Evolutionary conservation across 345 rosid species (phyloP), one percentile per base, ranked within the genome.

Genomic region (Syzygium aqueum): DNA sequence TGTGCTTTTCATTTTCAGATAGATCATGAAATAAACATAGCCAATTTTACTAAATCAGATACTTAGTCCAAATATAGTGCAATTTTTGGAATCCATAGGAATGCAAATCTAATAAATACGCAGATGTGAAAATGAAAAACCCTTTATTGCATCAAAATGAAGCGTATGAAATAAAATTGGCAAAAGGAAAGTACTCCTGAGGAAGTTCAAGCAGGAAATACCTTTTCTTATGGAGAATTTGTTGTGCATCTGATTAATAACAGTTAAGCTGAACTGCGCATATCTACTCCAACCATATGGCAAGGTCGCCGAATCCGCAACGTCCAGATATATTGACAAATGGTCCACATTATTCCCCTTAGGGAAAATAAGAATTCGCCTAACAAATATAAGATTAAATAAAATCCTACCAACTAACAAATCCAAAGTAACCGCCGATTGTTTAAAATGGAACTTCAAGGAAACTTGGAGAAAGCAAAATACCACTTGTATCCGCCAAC

Each of bases 311-410:
- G 95, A 90, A 88, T 93, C 95, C 1, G 94, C 94, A 86, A 92
- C 95, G 89, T 93, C 95, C 87, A 93, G 87, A 87, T 93, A 93
- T 92, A 93, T 91, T 19, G 95, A 93, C 91, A 93, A 88, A 87
- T 92, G 93, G 77, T 92, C 95, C 90, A 92, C 95, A 84, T 93
- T 93, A 89, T 93, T 93, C 77, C 95, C 95, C 85, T 92, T 92
- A 1, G 95, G 93, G 84, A 93, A 93, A 52, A 91, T 91, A 57
- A 93, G 93, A 61, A 93, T 87, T 65, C 95, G 91, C 95, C 95
- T 93, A 90, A 51, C 84, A 77, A 87, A 63, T 9, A 61, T 77
- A 82, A 86, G 14, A 43, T 37, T 51, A 52, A 85, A 51, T 37
- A 51, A 52, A 85, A 43, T 56, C 37, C 85, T 46, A 56, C 13